Conservation (phyloP, 192 early-diverging fungal genomes). For the Coemansia sp. region DNA sequence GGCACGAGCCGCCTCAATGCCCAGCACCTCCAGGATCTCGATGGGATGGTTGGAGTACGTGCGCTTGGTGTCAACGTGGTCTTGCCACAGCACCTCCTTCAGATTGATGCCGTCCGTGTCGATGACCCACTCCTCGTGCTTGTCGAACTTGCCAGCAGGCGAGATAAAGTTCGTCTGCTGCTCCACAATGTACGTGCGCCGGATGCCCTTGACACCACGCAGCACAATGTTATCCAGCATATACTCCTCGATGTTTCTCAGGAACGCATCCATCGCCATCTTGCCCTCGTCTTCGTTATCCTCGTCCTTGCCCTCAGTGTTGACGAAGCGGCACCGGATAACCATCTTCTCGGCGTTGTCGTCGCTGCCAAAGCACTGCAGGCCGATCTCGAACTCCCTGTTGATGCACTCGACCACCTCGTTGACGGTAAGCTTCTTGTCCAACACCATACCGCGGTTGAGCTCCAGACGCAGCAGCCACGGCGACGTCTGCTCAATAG, state of each 20-base stretch:
- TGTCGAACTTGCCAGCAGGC: slow-evolving; percentile 65
- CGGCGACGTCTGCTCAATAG: slow-evolving; percentile 64
- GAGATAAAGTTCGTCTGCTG: slow-evolving; percentile 43
- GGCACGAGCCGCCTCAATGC: slow-evolving; percentile 95
- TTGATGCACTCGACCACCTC: slow-evolving; percentile 79
- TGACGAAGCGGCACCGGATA: slow-evolving; percentile 85
- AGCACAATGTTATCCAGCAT: slow-evolving; percentile 87
- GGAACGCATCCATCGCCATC: slow-evolving; percentile 86
- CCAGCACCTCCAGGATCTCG: slow-evolving; percentile 90
- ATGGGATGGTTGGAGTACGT: slow-evolving; percentile 93
- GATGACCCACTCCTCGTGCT: slow-evolving; percentile 73
- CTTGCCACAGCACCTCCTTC: slow-evolving; percentile 79
- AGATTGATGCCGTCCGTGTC: slow-evolving; percentile 96
- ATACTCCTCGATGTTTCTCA: slow-evolving; percentile 81
- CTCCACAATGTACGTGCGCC: slow-evolving; percentile 70
- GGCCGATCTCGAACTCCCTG: slow-evolving; percentile 76
- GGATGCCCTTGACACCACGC: slow-evolving; percentile 86
- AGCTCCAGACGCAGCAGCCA: slow-evolving; percentile 80
- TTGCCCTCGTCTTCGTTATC: slow-evolving; percentile 59
- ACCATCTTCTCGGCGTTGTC: slow-evolving; percentile 90
- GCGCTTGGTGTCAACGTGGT: slow-evolving; percentile 78
- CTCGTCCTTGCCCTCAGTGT: slow-evolving; percentile 60
- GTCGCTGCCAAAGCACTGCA: slow-evolving; percentile 84
- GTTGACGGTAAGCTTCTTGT: slow-evolving; percentile 86
- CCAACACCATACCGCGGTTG: slow-evolving; percentile 81